Conservation (phyloP, 2,329 filamentous ascomycete genomes). For the Pseudocercospora ulei region DNA sequence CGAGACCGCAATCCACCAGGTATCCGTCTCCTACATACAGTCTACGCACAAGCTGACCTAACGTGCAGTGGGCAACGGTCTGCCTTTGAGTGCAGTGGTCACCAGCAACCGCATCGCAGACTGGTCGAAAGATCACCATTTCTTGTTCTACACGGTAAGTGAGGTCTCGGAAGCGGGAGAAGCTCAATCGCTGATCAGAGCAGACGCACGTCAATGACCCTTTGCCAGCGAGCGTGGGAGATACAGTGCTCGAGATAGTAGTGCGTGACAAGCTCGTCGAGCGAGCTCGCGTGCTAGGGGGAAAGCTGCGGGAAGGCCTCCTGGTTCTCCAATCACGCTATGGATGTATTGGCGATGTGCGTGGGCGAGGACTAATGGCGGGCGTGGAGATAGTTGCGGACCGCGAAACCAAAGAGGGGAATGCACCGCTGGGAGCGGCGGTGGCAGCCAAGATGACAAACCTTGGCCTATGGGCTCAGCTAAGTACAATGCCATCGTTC, state of each 20-base stretch:
- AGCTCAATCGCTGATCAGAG: not conserved
- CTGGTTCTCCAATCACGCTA: slow-evolving; percentile 24
- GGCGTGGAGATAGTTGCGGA: slow-evolving; percentile 31
- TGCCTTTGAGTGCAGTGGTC: slow-evolving; percentile 28
- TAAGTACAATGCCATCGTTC: slow-evolving; percentile 27
- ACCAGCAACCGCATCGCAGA: slow-evolving; percentile 25
- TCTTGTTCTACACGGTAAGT: slow-evolving; percentile 27
- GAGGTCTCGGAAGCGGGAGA: not conserved
- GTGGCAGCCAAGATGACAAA: slow-evolving; percentile 24
- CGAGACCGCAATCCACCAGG: too few species aligned
- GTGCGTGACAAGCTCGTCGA: slow-evolving; percentile 26
- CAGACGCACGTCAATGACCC: slow-evolving; percentile 31
- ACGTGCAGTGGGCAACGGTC: slow-evolving; percentile 26
- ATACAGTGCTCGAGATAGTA: slow-evolving; percentile 31
- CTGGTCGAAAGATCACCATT: slow-evolving; percentile 22
- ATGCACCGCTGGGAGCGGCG: slow-evolving; percentile 25
- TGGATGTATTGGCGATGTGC: slow-evolving; percentile 31
- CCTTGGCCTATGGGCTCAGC: slow-evolving; percentile 27
- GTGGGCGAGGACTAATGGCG: slow-evolving; percentile 29
- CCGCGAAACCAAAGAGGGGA: slow-evolving; percentile 23
- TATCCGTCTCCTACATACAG: too few species aligned
- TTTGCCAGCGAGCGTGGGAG: slow-evolving; percentile 28
- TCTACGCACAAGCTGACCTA: not conserved
- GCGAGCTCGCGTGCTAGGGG: slow-evolving; percentile 19
- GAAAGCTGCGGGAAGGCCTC: slow-evolving; percentile 24